Percentiles rank a stretch among this genome's conserved stretches.
phyloP scores from a whole-genome alignment of 2,329 filamentous ascomycete genomes.

The Monosporascus sp. region DNA sequence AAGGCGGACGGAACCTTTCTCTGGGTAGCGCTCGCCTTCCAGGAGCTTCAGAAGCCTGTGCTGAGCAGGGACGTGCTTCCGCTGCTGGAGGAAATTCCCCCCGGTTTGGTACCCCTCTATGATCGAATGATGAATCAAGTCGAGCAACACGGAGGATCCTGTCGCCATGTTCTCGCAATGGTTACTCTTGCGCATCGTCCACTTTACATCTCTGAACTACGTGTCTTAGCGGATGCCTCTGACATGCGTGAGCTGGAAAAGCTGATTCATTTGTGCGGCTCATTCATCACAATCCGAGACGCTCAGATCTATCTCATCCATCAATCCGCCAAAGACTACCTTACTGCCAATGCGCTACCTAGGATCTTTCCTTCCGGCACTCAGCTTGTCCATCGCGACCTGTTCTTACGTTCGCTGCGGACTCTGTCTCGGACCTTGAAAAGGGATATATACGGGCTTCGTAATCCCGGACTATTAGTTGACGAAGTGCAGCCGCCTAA shows the following conservation, averaged over 20 bases:
- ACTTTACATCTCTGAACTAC: constrained; percentile 30
- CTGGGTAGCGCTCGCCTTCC: constrained; percentile 36
- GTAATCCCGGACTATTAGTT: too few species aligned
- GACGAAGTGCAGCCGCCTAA: too few species aligned
- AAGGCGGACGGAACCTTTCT: constrained; percentile 38
- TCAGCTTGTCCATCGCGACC: neutral
- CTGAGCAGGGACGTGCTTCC: constrained; percentile 5
- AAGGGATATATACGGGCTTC: constrained; percentile 17
- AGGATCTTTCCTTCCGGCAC: neutral
- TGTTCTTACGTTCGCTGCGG: constrained; percentile 23
- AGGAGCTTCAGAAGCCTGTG: constrained; percentile 20
- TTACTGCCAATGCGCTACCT: constrained; percentile 16
- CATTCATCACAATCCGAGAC: constrained; percentile 30
- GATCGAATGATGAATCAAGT: constrained; percentile 31
- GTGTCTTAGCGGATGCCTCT: constrained; percentile 4
- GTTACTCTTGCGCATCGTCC: constrained; percentile 28
- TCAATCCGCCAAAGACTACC: constrained; percentile 37
- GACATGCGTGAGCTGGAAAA: constrained; percentile 12
- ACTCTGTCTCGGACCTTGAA: constrained; percentile 22
- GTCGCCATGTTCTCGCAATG: constrained; percentile 28
- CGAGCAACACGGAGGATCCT: constrained; percentile 17
- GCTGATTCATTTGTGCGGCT: constrained; percentile 31
- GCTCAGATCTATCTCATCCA: constrained; percentile 31
- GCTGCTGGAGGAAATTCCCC: constrained; percentile 20
- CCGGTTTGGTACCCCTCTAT: constrained; percentile 32